A percentile compares a stretch with the other conserved stretches of the same genome.
Conservation (phyloP, 441 rosid species). For the Isatis lusitanica region DNA sequence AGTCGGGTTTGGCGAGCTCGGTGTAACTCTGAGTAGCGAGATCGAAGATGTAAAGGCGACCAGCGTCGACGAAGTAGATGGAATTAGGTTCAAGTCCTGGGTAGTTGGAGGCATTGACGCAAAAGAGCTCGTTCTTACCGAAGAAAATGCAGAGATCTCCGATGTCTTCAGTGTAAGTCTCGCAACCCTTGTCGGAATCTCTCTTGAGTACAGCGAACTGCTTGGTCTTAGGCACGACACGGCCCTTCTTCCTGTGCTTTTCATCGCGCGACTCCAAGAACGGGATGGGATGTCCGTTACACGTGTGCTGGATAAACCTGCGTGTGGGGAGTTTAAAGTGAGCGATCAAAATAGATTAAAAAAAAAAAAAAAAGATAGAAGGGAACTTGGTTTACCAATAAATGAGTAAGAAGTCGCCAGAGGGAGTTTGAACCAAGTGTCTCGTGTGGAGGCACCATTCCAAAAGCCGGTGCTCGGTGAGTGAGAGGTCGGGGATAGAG, state of each 20-base stretch:
- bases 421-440: background rate
- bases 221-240: background rate
- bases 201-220: background rate
- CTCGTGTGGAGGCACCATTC: background rate
- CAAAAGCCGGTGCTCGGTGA: background rate
- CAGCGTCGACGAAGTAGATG: background rate
- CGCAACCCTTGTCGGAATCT: background rate
- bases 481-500: background rate
- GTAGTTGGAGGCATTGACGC: background rate
- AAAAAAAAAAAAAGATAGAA: no score
- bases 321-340: no score
- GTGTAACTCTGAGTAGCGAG: background rate
- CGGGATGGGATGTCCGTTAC: background rate
- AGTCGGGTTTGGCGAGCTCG: background rate
- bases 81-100: background rate
- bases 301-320: background rate
- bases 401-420: background rate
- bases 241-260: background rate
- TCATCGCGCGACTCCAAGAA: background rate
- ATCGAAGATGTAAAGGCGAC: background rate
- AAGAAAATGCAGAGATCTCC: constrained; percentile 3
- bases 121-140: constrained; percentile 7
- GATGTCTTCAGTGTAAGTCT: background rate
- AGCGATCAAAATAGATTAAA: no score
- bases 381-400: background rate